A percentile compares a stretch with the other conserved stretches of the same genome.
These are phyloP conservation scores for Entelexis sorbosivorans DNA, from an alignment of 1,139 yeast genomes.

Conservation along the genomic window DNA sequence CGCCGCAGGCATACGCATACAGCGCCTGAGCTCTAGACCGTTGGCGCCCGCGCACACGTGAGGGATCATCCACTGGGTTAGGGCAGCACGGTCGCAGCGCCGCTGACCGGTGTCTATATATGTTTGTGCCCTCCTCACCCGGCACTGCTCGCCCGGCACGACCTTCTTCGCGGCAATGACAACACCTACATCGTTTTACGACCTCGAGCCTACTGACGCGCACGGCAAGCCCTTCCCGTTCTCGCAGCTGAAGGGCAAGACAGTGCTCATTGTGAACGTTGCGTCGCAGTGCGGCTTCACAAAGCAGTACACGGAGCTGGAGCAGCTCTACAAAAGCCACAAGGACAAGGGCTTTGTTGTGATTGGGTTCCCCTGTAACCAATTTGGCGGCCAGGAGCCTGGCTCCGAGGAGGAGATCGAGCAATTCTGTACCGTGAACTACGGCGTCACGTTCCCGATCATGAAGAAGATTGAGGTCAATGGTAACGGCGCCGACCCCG, in stretches of 20 bases:
- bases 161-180: not conserved
- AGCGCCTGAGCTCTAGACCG: not conserved
- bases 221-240: slow-evolving; percentile 57
- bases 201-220: slow-evolving; percentile 46
- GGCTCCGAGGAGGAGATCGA: slow-evolving; percentile 55
- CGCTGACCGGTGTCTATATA: not conserved
- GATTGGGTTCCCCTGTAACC: slow-evolving; percentile 88
- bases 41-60: not conserved
- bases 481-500: slow-evolving; percentile 70
- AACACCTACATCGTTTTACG: slow-evolving; percentile 37
- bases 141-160: not conserved
- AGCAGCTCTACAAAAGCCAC: slow-evolving; percentile 69
- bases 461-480: slow-evolving; percentile 82
- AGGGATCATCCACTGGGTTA: not conserved
- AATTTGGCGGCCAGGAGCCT: slow-evolving; percentile 86
- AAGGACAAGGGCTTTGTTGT: slow-evolving; percentile 64
- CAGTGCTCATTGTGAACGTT: slow-evolving; percentile 77
- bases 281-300: slow-evolving; percentile 64
- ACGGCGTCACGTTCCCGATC: slow-evolving; percentile 81
- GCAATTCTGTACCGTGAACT: slow-evolving; percentile 51
- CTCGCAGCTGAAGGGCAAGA: slow-evolving; percentile 68
- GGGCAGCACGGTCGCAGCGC: not conserved
- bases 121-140: not conserved
- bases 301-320: slow-evolving; percentile 70
- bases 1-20: not conserved